Percentiles rank a stretch among this genome's conserved stretches.
Evolutionary conservation across 2,329 filamentous ascomycete species (phyloP).

Genomic region (Acarospora socialis): DNA sequence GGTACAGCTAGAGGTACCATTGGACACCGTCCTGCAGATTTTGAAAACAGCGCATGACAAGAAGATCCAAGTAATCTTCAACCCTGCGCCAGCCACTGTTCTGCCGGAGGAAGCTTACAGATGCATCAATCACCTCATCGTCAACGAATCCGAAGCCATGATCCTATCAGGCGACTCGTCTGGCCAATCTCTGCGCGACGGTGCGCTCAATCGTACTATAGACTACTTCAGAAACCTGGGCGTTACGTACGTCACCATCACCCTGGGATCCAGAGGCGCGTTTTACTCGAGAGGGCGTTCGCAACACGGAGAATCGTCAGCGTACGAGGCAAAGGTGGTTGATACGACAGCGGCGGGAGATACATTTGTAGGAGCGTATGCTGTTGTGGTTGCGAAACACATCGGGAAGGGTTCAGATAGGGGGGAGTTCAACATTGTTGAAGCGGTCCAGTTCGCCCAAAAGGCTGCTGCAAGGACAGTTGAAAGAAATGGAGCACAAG

Average conservation of each 20-base stretch:
- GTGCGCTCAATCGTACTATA: conserved; percentile 31
- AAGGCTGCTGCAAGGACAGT: conserved; percentile 31
- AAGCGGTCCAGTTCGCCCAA: conserved; percentile 29
- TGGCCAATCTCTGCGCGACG: conserved; percentile 19
- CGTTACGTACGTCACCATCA: conserved; percentile 66
- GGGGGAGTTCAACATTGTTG: conserved; percentile 37
- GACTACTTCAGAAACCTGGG: conserved; percentile 51
- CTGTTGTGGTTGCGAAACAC: conserved; percentile 51
- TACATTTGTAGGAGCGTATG: conserved; percentile 84
- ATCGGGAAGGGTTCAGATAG: conserved; percentile 29
- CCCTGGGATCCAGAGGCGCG: conserved; percentile 67
- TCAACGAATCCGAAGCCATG: conserved; percentile 83
- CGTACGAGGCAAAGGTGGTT: conserved; percentile 61
- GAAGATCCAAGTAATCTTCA: conserved; percentile 56
- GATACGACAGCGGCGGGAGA: conserved; percentile 93
- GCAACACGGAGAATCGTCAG: conserved; percentile 36
- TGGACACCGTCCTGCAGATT: conserved; percentile 49
- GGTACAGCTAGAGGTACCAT: conserved; percentile 65
- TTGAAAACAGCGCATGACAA: conserved; percentile 36
- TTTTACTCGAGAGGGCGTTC: conserved; percentile 41
- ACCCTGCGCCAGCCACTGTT: conserved; percentile 63
- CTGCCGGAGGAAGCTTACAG: conserved; percentile 53
- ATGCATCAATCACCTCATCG: conserved; percentile 61
- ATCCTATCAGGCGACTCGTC: conserved; percentile 26
- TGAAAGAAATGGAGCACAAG: conserved; percentile 31